Percentiles rank a stretch among this genome's conserved stretches.
Evolutionary conservation across 345 rosid genomes (phyloP).

Genomic region (Angophora floribunda): DNA sequence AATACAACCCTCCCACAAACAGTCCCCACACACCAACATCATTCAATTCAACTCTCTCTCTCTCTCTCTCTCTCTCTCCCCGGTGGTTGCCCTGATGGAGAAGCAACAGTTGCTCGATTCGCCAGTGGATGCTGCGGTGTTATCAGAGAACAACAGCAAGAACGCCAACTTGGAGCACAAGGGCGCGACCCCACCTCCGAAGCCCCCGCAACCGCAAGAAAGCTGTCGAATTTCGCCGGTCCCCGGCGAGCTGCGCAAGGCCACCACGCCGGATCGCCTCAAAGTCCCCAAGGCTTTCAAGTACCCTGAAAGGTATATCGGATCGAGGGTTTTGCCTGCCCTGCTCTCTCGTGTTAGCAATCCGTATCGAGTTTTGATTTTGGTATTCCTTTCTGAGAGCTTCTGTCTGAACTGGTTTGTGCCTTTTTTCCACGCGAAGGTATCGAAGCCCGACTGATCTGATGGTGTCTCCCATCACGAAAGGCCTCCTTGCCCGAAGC

Average conservation of each 20-base stretch:
- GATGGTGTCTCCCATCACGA: conserved; percentile 75
- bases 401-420: not conserved
- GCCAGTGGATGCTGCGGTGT: conserved; percentile 2
- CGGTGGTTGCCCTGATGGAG: conserved; percentile 17
- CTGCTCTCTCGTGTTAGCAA: not conserved
- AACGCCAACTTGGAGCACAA: conserved; percentile 6
- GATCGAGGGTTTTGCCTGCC: not conserved
- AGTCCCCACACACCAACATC: not conserved
- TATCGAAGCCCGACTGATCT: conserved; percentile 84
- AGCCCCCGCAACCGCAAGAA: conserved; percentile 15
- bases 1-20: not conserved
- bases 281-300: conserved; percentile 64
- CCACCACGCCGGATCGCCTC: conserved; percentile 54
- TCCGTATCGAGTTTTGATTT: not conserved
- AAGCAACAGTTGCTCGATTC: conserved; percentile 7
- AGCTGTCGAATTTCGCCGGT: not conserved
- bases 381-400: not conserved
- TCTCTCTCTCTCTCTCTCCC: not conserved
- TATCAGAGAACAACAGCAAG: not conserved
- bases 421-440: conserved; percentile 11
- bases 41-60: not conserved
- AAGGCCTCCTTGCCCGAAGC: conserved; percentile 74
- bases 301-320: conserved; percentile 56
- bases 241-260: conserved; percentile 26
- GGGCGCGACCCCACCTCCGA: not conserved